phyloP scores from a whole-genome alignment of 169 alveolate species.

The Plasmodium gonderi region DNA sequence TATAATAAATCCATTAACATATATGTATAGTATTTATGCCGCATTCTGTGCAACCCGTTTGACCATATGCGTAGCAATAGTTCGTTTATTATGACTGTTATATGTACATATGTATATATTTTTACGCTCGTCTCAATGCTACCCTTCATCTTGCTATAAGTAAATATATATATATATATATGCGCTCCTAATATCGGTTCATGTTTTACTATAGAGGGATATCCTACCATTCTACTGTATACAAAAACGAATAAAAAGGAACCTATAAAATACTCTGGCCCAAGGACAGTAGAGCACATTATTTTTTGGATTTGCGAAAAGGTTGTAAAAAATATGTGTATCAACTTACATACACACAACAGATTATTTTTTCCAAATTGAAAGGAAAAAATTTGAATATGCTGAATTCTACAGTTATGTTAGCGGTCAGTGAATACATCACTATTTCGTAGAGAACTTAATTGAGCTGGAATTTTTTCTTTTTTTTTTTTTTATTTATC shows the following conservation, averaged over 20 bases:
- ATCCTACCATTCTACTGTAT: conserved; percentile 78
- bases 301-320: conserved; percentile 53
- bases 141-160: too few species aligned
- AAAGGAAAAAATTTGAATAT: not conserved
- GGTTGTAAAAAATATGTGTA: conserved; percentile 4
- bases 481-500: conserved; percentile 26
- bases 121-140: not conserved
- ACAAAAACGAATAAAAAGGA: conserved; percentile 14
- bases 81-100: not conserved
- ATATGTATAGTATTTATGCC: not conserved
- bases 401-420: not conserved
- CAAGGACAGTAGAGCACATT: conserved; percentile 33
- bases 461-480: not conserved
- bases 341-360: not conserved
- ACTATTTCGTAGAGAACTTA: not conserved
- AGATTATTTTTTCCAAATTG: not conserved
- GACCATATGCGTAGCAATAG: not conserved
- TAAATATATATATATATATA: not conserved
- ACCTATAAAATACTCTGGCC: conserved; percentile 41
- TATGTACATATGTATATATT: not conserved
- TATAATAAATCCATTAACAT: not conserved
- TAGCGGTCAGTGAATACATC: not conserved
- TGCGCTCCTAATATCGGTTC: not conserved
- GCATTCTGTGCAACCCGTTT: not conserved
- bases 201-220: conserved; percentile 52